phyloP scores from a whole-genome alignment of 345 rosid species.

The Excoecaria cochinchinensis region DNA sequence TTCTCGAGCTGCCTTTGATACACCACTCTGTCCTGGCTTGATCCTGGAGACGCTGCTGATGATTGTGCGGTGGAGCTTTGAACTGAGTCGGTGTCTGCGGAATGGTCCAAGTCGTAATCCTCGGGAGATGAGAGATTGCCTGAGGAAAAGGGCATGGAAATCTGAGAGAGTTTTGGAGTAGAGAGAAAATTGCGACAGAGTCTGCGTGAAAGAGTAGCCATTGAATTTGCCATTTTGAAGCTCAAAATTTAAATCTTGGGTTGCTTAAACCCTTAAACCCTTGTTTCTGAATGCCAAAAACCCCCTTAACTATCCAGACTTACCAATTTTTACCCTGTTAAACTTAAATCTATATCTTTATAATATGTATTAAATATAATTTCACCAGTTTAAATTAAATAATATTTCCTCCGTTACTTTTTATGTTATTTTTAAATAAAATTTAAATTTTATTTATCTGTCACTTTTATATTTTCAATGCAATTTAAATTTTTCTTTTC shows the following conservation, averaged over 20 bases:
- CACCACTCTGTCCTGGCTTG: constrained; percentile 30
- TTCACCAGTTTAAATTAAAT: too few species aligned
- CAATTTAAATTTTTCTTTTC: too few species aligned
- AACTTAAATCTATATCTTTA: too few species aligned
- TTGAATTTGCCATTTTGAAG: constrained; percentile 41
- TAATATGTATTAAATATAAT: too few species aligned
- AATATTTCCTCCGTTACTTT: too few species aligned
- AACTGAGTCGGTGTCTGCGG: constrained; percentile 37
- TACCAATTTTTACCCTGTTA: too few species aligned
- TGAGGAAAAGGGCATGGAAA: constrained; percentile 53
- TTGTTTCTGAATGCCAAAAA: neutral
- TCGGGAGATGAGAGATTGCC: constrained; percentile 27
- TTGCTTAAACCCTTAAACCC: constrained; percentile 17
- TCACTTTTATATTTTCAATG: too few species aligned
- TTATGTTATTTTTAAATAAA: too few species aligned
- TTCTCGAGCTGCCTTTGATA: constrained; percentile 63
- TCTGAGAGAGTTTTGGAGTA: constrained; percentile 28
- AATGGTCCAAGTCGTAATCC: constrained; percentile 36
- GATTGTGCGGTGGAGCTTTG: constrained; percentile 19
- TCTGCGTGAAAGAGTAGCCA: constrained; percentile 57
- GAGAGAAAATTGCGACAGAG: constrained; percentile 48
- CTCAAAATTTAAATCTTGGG: neutral
- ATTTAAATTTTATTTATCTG: too few species aligned
- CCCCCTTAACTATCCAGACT: too few species aligned
- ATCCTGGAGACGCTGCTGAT: constrained; percentile 4